Evolutionary conservation across 2,329 filamentous ascomycete species (phyloP), one percentile per base, ranked within the genome.

Genomic region (Fragosphaeria purpurea): DNA sequence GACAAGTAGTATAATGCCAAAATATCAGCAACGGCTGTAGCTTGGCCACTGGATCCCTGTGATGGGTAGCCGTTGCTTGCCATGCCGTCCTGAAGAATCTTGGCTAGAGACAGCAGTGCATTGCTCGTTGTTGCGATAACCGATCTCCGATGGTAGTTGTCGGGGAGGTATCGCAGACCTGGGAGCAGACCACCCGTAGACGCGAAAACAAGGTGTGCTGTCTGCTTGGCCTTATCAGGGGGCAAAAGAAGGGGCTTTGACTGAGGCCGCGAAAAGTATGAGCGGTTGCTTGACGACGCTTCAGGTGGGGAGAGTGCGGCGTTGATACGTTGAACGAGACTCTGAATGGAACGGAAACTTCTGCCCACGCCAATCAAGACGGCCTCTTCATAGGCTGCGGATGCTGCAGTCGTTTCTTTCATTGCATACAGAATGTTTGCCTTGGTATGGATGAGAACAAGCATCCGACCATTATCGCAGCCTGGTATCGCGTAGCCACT

Each of bases 51-150:
- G 9, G 76, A 72, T 30, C 74, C 72, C 2, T 41, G 47, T 10
- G 76, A 72, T 30, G 8, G 74, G 67, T 52, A 53, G 22, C 77
- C 77, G 13, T 82, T 82, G 51, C 80, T 88, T 3, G 91, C 88
- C 80, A 96, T 91, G 34, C 87, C 83, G 69, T 98, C 93, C 66
- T 98, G 93, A 57, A 95, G 95, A 38, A 98, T 98, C 67, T 98
- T 98, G 30, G 93, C 93, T 41, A 98, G 71, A 0, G 93, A 98
- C 2, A 98, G 75, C 13, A 98, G 72, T 0, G 91, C 94, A 63
- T 98, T 98, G 65, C 93, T 97, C 0, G 90, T 96, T 1, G 90
- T 97, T 10, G 90, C 89, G 31, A 95, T 77, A 2, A 89, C 90
- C 6, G 88, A 86, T 61, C 83, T 86, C 58, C 82, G 82, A 12